Conservation (phyloP, 768 basidiomycete genomes). For the Pisolithus sp. region DNA sequence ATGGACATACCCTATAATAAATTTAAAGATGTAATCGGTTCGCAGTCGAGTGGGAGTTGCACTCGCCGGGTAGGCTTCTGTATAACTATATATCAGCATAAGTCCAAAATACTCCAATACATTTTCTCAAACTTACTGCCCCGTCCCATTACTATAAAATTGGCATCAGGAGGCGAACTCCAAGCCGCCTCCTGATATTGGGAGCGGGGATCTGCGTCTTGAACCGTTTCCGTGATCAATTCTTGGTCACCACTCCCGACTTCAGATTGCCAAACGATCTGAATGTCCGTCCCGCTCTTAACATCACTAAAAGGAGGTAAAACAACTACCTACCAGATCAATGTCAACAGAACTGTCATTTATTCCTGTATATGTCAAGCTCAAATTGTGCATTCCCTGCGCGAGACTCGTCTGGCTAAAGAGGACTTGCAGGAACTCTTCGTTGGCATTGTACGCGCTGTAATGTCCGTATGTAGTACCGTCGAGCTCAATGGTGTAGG, state of each 20-base stretch:
- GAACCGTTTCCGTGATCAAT: slow-evolving; percentile 14
- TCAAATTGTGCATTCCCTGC: slow-evolving; percentile 32
- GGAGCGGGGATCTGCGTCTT: slow-evolving; percentile 36
- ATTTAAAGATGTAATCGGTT: no score
- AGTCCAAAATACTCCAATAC: neutral
- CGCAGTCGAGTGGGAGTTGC: no score
- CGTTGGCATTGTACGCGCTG: slow-evolving; percentile 23
- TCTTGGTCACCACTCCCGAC: slow-evolving; percentile 13
- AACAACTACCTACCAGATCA: slow-evolving; percentile 33
- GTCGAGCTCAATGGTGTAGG: slow-evolving; percentile 41
- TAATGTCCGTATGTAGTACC: slow-evolving; percentile 16
- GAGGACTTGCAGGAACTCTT: slow-evolving; percentile 36
- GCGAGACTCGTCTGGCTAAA: slow-evolving; percentile 30
- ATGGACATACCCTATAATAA: slow-evolving; percentile 18
- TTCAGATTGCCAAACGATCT: slow-evolving; percentile 26
- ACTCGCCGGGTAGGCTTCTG: slow-evolving; percentile 26
- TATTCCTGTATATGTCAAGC: slow-evolving; percentile 27
- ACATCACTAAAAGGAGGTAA: neutral
- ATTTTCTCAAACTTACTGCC: slow-evolving; percentile 30
- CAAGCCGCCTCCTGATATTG: slow-evolving; percentile 31
- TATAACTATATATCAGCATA: slow-evolving; percentile 22
- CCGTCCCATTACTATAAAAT: slow-evolving; percentile 37
- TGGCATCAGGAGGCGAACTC: slow-evolving; percentile 27
- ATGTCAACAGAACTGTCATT: slow-evolving; percentile 36
- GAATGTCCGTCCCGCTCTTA: no score